phyloP scores from a whole-genome alignment of 1,139 yeast genomes.

The Nakaseomyces nivariensis region DNA sequence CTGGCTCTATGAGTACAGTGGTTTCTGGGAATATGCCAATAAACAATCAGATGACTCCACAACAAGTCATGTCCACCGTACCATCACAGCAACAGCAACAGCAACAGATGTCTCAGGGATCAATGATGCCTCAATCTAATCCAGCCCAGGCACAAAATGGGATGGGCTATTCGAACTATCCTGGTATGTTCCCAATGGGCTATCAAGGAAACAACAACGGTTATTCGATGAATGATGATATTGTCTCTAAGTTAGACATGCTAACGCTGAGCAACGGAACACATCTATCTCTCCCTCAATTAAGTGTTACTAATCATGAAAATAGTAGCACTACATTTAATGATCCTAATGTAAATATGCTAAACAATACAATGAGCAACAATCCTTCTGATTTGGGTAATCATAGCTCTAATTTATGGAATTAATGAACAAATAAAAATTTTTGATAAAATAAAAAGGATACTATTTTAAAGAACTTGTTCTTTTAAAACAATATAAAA shows the following conservation, averaged over 20 bases:
- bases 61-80: not conserved
- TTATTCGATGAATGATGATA: conserved; percentile 19
- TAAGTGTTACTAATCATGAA: conserved; percentile 20
- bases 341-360: conserved; percentile 3
- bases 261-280: conserved; percentile 23
- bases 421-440: not conserved
- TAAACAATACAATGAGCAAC: conserved; percentile 1
- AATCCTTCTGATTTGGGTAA: not conserved
- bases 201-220: conserved; percentile 8
- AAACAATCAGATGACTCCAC: not conserved
- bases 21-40: not conserved
- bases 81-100: not conserved
- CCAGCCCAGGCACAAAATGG: conserved; percentile 6
- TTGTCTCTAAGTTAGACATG: conserved; percentile 25
- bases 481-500: no score
- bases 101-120: not conserved
- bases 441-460: conserved; percentile 3
- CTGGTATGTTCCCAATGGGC: conserved; percentile 24
- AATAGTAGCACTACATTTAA: conserved; percentile 7
- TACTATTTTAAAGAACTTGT: not conserved
- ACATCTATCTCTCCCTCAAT: conserved; percentile 25
- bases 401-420: not conserved
- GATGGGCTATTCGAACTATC: conserved; percentile 22
- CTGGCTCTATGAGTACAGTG: not conserved
- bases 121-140: conserved; percentile 1